Conservation (phyloP, 805 yeast genomes). For the Komagataella pastoris region DNA sequence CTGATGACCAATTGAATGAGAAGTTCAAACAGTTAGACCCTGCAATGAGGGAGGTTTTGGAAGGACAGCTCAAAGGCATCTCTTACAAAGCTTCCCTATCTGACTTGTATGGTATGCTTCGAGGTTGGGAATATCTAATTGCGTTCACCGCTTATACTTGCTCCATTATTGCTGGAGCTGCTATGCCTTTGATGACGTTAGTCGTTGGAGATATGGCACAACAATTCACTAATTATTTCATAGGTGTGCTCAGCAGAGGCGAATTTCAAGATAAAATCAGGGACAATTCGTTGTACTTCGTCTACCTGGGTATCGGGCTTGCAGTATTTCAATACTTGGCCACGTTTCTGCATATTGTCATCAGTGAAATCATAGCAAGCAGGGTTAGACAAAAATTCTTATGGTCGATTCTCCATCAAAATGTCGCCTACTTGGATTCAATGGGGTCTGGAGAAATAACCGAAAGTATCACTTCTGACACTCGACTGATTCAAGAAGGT, state of each 20-base stretch:
- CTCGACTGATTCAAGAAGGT: slow-evolving; percentile 25
- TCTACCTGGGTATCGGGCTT: slow-evolving; percentile 24
- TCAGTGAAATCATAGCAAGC: slow-evolving; percentile 25
- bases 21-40: not conserved
- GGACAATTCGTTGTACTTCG: slow-evolving; percentile 22
- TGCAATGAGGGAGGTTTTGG: not conserved
- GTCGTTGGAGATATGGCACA: slow-evolving; percentile 25
- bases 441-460: slow-evolving; percentile 29
- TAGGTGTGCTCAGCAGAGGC: slow-evolving; percentile 7
- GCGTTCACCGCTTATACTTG: slow-evolving; percentile 15
- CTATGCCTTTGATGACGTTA: slow-evolving; percentile 24
- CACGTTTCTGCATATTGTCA: slow-evolving; percentile 20
- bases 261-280: slow-evolving; percentile 19
- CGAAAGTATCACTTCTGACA: slow-evolving; percentile 25
- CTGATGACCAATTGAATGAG: not conserved
- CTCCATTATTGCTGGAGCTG: slow-evolving; percentile 23
- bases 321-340: slow-evolving; percentile 16
- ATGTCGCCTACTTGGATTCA: slow-evolving; percentile 25
- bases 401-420: slow-evolving; percentile 21
- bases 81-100: not conserved
- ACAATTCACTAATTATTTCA: slow-evolving; percentile 18
- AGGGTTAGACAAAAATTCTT: slow-evolving; percentile 19
- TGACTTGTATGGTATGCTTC: not conserved
- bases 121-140: slow-evolving; percentile 14
- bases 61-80: not conserved